A percentile compares a stretch with the other conserved stretches of the same genome.
Evolutionary conservation across 202 grass and related monocot genomes (phyloP).

Genomic region (Hordeum pubiflorum): DNA sequence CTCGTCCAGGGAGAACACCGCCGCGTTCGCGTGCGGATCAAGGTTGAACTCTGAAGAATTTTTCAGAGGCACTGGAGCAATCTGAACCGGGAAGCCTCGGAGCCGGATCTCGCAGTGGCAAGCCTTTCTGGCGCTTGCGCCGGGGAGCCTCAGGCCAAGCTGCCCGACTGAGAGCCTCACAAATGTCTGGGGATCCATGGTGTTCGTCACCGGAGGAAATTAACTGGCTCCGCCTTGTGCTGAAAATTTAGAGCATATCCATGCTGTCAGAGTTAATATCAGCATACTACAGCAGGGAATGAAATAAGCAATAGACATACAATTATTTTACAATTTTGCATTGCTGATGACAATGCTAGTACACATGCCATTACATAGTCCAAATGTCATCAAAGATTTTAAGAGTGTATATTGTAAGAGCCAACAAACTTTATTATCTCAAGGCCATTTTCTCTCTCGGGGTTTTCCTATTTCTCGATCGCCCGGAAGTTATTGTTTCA

Average conservation of each 20-base stretch:
- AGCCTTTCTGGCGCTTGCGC: slow-evolving; percentile 13
- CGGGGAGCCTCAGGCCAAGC: slow-evolving; percentile 60
- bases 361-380: background rate
- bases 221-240: background rate
- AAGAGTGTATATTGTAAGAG: background rate
- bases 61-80: slow-evolving; percentile 39
- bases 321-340: background rate
- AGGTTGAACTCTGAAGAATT: slow-evolving; percentile 39
- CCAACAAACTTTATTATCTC: background rate
- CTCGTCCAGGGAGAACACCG: slow-evolving; percentile 78
- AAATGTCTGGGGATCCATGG: slow-evolving; percentile 76
- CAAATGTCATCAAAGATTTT: background rate
- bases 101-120: slow-evolving; percentile 69
- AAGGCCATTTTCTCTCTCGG: background rate
- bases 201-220: background rate
- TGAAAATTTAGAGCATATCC: background rate
- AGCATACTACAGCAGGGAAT: background rate
- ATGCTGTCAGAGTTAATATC: background rate
- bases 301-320: background rate
- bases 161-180: slow-evolving; percentile 63
- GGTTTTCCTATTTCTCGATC: background rate
- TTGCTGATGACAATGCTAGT: background rate
- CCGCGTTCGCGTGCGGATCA: slow-evolving; percentile 46
- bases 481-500: background rate
- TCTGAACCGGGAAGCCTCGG: slow-evolving; percentile 49